These are phyloP conservation scores for Amanita fuliginea DNA, from an alignment of 768 basidiomycete genomes.

Conservation along the genomic window DNA sequence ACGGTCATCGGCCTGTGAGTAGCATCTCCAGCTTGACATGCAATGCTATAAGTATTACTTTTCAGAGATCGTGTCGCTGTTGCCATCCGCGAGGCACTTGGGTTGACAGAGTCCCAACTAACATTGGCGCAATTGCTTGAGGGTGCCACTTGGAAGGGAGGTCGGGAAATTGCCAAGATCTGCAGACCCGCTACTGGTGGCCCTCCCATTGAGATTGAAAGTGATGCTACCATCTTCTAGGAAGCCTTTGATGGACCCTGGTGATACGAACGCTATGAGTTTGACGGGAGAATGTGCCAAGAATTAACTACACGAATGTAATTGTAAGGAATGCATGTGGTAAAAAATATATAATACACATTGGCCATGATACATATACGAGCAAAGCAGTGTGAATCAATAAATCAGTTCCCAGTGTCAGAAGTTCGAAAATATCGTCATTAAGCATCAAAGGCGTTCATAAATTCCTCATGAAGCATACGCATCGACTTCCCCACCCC, in stretches of 20 bases:
- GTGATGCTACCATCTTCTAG: constrained; percentile 77
- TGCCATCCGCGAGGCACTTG: constrained; percentile 50
- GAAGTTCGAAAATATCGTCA: not conserved
- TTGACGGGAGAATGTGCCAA: not conserved
- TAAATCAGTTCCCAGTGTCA: not conserved
- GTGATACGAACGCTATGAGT: not conserved
- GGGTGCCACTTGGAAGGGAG: constrained; percentile 95
- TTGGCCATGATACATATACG: not conserved
- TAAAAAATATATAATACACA: constrained; percentile 4
- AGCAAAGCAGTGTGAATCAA: not conserved
- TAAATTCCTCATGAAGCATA: constrained; percentile 4
- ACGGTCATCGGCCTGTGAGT: constrained; percentile 87
- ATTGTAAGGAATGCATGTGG: not conserved
- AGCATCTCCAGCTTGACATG: constrained; percentile 1
- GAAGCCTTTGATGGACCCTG: not conserved
- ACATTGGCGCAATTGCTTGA: constrained; percentile 85
- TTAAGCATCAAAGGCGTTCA: not conserved
- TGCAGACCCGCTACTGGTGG: constrained; percentile 67
- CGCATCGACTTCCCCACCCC: constrained; percentile 6
- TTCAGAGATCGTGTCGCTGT: constrained; percentile 73
- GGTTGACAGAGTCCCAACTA: constrained; percentile 39
- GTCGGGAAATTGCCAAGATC: constrained; percentile 80
- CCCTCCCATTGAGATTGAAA: constrained; percentile 78
- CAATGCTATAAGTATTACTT: constrained; percentile 1
- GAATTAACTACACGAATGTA: not conserved